These are phyloP conservation scores for Closterium sp. DNA, from an alignment of 139 green algal genomes.

Conservation along the genomic window DNA sequence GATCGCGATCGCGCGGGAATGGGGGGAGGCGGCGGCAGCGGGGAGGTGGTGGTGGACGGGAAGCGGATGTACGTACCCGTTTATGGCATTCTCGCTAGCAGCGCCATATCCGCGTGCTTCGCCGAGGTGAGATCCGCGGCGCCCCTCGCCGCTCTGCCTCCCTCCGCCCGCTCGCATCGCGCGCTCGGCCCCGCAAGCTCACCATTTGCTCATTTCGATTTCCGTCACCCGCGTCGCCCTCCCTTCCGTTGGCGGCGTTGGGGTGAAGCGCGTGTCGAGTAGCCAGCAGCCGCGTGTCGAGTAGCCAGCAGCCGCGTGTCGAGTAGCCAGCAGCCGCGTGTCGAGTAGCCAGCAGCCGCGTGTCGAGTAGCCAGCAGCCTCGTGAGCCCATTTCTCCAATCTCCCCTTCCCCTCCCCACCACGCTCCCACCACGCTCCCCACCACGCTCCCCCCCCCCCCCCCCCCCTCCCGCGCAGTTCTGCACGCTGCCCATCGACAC, in stretches of 20 bases:
- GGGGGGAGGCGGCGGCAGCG: not conserved
- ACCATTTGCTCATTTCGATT: not conserved
- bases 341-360: too few species aligned
- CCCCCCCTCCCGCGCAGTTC: not conserved
- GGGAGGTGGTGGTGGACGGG: too few species aligned
- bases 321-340: too few species aligned
- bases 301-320: too few species aligned
- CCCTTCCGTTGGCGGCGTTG: not conserved
- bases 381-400: too few species aligned
- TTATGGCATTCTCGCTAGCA: conserved; percentile 36
- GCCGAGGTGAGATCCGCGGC: conserved; percentile 21
- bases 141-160: not conserved
- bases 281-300: too few species aligned
- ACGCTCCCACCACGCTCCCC: too few species aligned
- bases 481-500: conserved; percentile 82
- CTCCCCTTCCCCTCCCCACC: not conserved
- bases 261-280: too few species aligned
- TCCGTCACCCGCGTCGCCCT: not conserved
- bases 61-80: too few species aligned
- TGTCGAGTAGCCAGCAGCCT: too few species aligned
- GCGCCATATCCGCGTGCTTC: conserved; percentile 39
- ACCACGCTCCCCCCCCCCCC: conserved; percentile 11
- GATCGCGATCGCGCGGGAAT: too few species aligned
- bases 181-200: not conserved
- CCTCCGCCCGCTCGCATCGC: not conserved